Conservation (phyloP, 345 rosid species). For the Melastoma malabathricum region DNA sequence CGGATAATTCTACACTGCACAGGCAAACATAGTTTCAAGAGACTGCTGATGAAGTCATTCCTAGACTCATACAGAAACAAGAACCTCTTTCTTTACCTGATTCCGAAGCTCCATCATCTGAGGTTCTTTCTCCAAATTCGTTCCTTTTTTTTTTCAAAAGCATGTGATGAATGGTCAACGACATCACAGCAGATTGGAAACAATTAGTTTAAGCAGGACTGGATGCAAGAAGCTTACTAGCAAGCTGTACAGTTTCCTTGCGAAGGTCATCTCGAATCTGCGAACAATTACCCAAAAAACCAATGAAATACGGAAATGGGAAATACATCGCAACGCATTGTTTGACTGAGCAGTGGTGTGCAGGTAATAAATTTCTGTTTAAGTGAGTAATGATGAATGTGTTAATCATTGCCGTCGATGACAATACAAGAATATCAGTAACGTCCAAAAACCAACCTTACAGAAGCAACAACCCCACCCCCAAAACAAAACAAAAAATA, state of each 20-base stretch:
- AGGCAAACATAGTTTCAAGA: neutral
- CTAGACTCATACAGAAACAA: too few species aligned
- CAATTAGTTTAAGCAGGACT: too few species aligned
- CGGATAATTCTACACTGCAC: constrained; percentile 81
- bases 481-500: too few species aligned
- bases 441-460: too few species aligned
- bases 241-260: constrained; percentile 8
- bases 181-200: too few species aligned
- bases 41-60: too few species aligned
- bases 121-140: constrained; percentile 8
- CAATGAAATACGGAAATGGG: neutral
- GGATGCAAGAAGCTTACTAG: too few species aligned
- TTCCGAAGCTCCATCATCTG: constrained; percentile 5
- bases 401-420: too few species aligned
- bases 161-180: too few species aligned
- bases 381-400: neutral
- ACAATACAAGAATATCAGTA: too few species aligned
- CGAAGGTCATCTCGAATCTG: constrained; percentile 89
- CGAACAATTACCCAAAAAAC: constrained; percentile 6
- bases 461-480: too few species aligned
- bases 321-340: neutral
- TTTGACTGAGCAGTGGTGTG: neutral
- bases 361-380: neutral
- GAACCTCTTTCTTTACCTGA: constrained; percentile 6
- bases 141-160: too few species aligned